Evolutionary conservation across 2,329 filamentous ascomycete genomes (phyloP).

Genomic region (Neofusicoccum sp.): DNA sequence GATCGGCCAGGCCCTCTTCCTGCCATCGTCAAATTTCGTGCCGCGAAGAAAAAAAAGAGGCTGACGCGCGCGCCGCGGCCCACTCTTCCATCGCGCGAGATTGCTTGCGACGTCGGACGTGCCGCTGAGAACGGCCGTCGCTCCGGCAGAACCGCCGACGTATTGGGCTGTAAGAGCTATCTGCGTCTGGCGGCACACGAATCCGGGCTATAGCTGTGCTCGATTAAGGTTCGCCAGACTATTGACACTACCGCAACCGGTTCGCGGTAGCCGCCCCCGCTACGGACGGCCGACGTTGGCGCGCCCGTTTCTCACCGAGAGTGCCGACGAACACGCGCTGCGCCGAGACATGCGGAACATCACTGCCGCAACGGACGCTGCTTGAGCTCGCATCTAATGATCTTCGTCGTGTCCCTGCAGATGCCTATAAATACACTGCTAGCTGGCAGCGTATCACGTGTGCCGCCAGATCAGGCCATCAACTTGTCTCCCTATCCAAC

Average conservation of each 20-base stretch:
- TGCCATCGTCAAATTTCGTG: background rate
- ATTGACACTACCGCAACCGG: constrained; percentile 6
- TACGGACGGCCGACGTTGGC: no score
- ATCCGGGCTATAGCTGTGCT: background rate
- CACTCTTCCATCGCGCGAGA: no score
- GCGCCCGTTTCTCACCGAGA: background rate
- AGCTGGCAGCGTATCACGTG: background rate
- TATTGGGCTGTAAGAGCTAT: no score
- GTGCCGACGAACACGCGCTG: background rate
- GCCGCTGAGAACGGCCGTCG: background rate
- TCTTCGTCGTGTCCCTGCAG: background rate
- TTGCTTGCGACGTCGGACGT: no score
- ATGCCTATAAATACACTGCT: constrained; percentile 1
- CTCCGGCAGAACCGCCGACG: no score
- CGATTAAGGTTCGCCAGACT: background rate
- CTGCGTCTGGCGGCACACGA: background rate
- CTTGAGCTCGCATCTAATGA: background rate
- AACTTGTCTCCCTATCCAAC: background rate
- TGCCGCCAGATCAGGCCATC: background rate
- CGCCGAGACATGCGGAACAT: constrained; percentile 7
- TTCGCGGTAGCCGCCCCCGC: background rate
- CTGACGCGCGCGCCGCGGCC: no score
- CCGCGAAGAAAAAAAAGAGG: background rate
- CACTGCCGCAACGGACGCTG: background rate
- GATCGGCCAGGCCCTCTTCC: background rate